phyloP scores from a whole-genome alignment of 495 filamentous ascomycete genomes.

The Evansstolkia leycettana region DNA sequence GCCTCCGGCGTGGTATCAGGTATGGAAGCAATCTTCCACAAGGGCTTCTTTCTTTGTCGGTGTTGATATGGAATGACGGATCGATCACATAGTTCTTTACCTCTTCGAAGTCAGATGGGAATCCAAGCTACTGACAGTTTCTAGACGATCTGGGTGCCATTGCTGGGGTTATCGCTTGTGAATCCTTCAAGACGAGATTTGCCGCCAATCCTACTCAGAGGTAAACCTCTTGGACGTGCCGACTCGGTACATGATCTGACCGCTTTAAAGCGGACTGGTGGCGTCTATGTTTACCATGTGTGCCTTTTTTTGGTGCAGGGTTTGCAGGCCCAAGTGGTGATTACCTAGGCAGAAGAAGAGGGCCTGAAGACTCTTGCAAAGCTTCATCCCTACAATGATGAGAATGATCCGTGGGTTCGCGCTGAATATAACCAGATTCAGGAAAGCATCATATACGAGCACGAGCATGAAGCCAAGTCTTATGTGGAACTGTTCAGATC shows the following conservation, averaged over 20 bases:
- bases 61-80: no score
- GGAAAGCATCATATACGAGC: conserved; percentile 28
- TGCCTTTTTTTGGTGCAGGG: conserved; percentile 29
- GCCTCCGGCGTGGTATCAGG: conserved; percentile 44
- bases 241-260: conserved; percentile 1
- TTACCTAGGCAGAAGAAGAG: conserved; percentile 29
- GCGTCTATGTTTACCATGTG: conserved; percentile 53
- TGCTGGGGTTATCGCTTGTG: conserved; percentile 42
- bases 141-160: conserved; percentile 44
- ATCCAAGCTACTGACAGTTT: conserved; percentile 2
- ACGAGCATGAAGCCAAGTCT: conserved; percentile 56
- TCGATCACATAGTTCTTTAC: conserved; percentile 39
- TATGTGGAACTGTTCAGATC: conserved; percentile 54
- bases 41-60: not conserved
- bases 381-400: conserved; percentile 35
- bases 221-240: no score
- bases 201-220: conserved; percentile 39
- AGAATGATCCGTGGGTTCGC: conserved; percentile 28
- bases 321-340: conserved; percentile 28
- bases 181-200: conserved; percentile 39
- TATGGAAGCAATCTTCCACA: conserved; percentile 11
- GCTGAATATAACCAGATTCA: conserved; percentile 31
- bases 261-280: conserved; percentile 40
- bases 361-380: conserved; percentile 38
- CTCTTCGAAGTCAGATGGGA: conserved; percentile 31